Percentiles rank a stretch among this genome's conserved stretches.
These are phyloP conservation scores for Cladosporium oxysporum DNA, from an alignment of 2,329 filamentous ascomycete genomes.

Conservation along the genomic window DNA sequence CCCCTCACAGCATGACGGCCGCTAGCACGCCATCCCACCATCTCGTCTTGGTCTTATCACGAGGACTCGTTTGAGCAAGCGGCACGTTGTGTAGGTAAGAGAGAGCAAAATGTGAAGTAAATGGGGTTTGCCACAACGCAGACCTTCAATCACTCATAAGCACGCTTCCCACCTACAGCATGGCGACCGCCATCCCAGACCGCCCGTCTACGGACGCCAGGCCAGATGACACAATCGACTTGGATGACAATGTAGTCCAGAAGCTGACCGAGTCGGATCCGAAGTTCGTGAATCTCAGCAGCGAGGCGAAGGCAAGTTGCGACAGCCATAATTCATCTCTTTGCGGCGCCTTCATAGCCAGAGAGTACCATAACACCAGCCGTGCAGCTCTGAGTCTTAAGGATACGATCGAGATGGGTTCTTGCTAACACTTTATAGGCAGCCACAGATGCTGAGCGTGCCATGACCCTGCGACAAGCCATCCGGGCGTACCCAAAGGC, in stretches of 20 bases:
- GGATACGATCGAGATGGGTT: background rate
- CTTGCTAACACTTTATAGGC: background rate
- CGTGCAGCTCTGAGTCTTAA: background rate
- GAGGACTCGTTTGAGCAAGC: background rate
- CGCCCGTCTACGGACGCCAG: background rate
- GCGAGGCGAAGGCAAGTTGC: slow-evolving; percentile 6
- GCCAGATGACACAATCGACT: background rate
- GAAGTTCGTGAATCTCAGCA: slow-evolving; percentile 2
- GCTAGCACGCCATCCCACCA: slow-evolving; percentile 4
- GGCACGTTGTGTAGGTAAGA: background rate
- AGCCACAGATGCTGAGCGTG: slow-evolving; percentile 7
- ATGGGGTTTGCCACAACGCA: background rate
- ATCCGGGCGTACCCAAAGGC: slow-evolving; percentile 33
- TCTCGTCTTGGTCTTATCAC: background rate
- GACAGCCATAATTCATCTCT: background rate
- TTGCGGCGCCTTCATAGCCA: background rate
- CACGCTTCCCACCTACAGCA: background rate
- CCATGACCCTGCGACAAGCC: slow-evolving; percentile 2
- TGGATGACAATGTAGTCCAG: background rate
- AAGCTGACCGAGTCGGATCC: background rate
- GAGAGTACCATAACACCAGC: background rate
- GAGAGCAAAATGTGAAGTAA: background rate
- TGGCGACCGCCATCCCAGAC: background rate
- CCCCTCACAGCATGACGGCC: background rate
- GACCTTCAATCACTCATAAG: background rate